Evolutionary conservation across 805 yeast species (phyloP).

Genomic region (Phaffomyces antillensis): DNA sequence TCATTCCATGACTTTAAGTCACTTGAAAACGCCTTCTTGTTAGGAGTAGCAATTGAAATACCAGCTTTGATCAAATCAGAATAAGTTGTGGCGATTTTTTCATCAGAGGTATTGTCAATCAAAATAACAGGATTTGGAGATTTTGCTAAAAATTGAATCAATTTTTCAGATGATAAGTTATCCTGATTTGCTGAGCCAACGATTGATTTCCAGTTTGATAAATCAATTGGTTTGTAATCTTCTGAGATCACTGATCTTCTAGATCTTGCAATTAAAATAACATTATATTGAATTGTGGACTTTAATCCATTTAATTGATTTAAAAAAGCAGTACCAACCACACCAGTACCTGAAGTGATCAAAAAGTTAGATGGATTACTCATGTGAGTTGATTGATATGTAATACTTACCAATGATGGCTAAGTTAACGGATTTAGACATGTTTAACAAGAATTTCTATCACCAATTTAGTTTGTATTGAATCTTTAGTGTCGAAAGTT

Average conservation of each 20-base stretch:
- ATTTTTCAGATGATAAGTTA: constrained; percentile 46
- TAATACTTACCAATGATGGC: constrained; percentile 54
- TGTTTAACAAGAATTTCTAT: constrained; percentile 11
- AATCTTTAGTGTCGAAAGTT: no score
- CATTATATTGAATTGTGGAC: constrained; percentile 58
- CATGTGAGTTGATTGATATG: no score
- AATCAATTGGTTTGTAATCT: constrained; percentile 66
- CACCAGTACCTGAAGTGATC: constrained; percentile 62
- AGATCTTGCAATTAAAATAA: constrained; percentile 75
- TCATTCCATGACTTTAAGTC: constrained; percentile 68
- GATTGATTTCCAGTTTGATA: constrained; percentile 48
- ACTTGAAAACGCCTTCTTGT: constrained; percentile 93
- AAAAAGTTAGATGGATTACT: no score
- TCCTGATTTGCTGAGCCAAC: constrained; percentile 37
- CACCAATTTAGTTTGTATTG: no score
- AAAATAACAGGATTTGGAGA: constrained; percentile 73
- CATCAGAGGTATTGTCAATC: constrained; percentile 92
- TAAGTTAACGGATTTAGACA: constrained; percentile 53
- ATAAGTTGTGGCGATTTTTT: constrained; percentile 66
- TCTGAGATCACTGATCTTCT: constrained; percentile 58
- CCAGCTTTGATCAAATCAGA: constrained; percentile 69
- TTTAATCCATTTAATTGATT: constrained; percentile 64
- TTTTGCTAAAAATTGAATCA: constrained; percentile 54
- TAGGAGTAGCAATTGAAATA: constrained; percentile 94
- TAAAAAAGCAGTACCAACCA: constrained; percentile 89